Conservation (phyloP, 2,329 filamentous ascomycete species). For the Stemphylium beticola region DNA sequence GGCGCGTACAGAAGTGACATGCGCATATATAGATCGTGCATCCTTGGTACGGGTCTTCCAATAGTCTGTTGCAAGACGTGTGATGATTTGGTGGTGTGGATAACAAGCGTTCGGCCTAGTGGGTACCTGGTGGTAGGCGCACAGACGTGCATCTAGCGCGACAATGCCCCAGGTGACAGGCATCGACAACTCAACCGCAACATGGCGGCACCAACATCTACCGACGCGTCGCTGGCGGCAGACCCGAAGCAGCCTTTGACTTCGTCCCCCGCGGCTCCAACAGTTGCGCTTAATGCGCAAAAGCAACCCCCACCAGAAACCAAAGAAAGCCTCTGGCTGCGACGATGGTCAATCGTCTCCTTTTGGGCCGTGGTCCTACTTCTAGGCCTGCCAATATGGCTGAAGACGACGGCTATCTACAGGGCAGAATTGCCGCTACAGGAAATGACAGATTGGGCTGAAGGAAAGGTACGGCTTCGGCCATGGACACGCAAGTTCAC, state of each 20-base stretch:
- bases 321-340: constrained; percentile 69
- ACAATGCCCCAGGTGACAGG: constrained; percentile 20
- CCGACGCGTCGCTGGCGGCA: constrained; percentile 29
- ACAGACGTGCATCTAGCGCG: constrained; percentile 14
- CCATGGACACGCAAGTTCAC: background rate
- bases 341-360: constrained; percentile 78
- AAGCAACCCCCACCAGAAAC: constrained; percentile 76
- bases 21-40: too few relatives aligned
- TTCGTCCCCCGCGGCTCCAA: background rate
- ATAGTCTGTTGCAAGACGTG: background rate
- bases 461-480: constrained; percentile 72
- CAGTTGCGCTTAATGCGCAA: constrained; percentile 7
- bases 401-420: constrained; percentile 91
- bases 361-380: constrained; percentile 89
- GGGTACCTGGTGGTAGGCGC: constrained; percentile 7
- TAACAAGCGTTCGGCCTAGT: background rate
- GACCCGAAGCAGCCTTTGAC: constrained; percentile 8
- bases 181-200: constrained; percentile 28
- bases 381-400: constrained; percentile 92
- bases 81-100: background rate
- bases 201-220: constrained; percentile 33
- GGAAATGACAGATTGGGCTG: constrained; percentile 89
- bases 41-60: too few relatives aligned
- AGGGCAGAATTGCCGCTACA: constrained; percentile 81
- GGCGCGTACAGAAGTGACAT: too few relatives aligned